Conservation (phyloP, 1,284 basidiomycete genomes). For the Coniophora puteana region DNA sequence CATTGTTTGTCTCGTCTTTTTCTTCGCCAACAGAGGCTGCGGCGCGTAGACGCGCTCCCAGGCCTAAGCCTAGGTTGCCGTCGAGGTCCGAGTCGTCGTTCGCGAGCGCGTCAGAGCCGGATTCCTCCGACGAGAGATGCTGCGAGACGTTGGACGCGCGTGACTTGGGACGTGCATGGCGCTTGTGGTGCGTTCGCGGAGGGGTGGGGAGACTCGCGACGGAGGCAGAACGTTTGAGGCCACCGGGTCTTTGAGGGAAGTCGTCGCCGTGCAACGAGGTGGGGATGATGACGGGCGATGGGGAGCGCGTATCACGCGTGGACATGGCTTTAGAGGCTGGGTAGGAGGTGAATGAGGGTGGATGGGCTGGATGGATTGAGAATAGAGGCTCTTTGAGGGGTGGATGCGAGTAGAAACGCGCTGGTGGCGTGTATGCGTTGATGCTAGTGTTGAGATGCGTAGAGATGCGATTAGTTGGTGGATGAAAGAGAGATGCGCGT, state of each 20-base stretch:
- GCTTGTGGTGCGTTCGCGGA: constrained; percentile 30
- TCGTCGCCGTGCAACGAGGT: constrained; percentile 10
- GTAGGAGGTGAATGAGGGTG: no score
- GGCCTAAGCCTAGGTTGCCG: constrained; percentile 9
- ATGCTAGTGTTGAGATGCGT: no score
- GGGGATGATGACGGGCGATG: constrained; percentile 15
- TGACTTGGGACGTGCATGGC: constrained; percentile 25
- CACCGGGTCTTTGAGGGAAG: constrained; percentile 8
- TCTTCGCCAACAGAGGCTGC: constrained; percentile 6
- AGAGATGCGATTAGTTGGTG: no score
- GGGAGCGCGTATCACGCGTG: constrained; percentile 29
- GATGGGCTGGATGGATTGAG: no score
- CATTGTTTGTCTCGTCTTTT: constrained; percentile 4
- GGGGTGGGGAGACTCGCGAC: constrained; percentile 34
- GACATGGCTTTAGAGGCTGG: constrained; percentile 24
- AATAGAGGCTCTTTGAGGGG: no score
- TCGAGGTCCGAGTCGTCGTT: constrained; percentile 25
- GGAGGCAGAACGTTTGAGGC: constrained; percentile 32
- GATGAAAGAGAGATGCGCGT: no score
- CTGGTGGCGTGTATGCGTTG: no score
- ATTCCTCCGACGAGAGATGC: constrained; percentile 16
- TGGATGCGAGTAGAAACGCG: no score
- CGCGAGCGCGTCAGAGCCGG: constrained; percentile 15
- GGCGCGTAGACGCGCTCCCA: constrained; percentile 9
- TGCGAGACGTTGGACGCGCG: constrained; percentile 22